phyloP scores from a whole-genome alignment of 305 asterid genomes.

The Fraxinus sp. region DNA sequence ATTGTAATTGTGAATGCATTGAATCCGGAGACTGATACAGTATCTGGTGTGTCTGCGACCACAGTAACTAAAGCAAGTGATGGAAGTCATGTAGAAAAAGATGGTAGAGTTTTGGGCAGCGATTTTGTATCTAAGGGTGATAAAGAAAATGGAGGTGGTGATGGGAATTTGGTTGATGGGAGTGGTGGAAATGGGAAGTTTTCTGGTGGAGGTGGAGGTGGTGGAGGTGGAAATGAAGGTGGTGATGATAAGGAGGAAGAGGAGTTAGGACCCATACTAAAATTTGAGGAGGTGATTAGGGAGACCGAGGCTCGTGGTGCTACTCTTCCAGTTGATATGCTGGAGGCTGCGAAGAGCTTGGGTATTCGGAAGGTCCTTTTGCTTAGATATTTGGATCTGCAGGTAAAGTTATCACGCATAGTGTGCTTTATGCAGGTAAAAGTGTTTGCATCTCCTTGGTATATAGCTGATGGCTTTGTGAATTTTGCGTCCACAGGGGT shows the following conservation, averaged over 20 bases:
- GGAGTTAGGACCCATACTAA: constrained; percentile 81
- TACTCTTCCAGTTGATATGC: constrained; percentile 83
- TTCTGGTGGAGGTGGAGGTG: constrained; percentile 23
- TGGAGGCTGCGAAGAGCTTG: constrained; percentile 81
- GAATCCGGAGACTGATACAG: constrained; percentile 43
- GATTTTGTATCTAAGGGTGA: constrained; percentile 23
- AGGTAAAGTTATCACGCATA: constrained; percentile 41
- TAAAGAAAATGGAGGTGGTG: constrained; percentile 34
- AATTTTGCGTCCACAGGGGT: constrained; percentile 51
- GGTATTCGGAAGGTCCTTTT: constrained; percentile 70
- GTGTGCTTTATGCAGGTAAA: background rate
- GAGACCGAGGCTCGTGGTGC: constrained; percentile 77
- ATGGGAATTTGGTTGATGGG: constrained; percentile 31
- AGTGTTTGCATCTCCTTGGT: constrained; percentile 9
- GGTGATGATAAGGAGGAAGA: constrained; percentile 60
- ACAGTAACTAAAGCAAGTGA: constrained; percentile 30
- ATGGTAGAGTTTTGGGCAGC: constrained; percentile 26
- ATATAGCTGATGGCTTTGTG: constrained; percentile 15
- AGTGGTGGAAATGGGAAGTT: constrained; percentile 62
- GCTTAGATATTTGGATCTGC: constrained; percentile 79
- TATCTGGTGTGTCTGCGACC: constrained; percentile 31
- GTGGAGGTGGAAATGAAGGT: constrained; percentile 39
- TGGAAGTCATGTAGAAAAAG: constrained; percentile 29
- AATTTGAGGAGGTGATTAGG: constrained; percentile 81
- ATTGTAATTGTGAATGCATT: constrained; percentile 42